phyloP scores from a whole-genome alignment of 2,329 filamentous ascomycete species.

The Ceratocystis cubensis region DNA sequence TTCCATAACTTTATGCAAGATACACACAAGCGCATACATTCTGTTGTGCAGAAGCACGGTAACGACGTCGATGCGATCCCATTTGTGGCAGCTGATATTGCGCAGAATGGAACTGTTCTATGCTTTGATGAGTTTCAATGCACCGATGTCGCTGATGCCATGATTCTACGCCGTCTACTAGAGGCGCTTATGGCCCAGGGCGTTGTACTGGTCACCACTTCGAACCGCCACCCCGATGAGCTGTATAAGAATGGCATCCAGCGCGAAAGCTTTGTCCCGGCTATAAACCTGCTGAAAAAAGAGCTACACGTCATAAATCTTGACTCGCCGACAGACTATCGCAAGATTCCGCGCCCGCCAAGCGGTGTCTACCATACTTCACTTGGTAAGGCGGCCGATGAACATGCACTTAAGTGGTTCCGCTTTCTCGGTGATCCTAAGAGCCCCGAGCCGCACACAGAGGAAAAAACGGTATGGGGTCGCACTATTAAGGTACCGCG shows the following conservation, averaged over 20 bases:
- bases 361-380: constrained; percentile 90
- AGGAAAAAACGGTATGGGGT: constrained; percentile 81
- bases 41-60: constrained; percentile 77
- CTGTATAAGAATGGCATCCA: constrained; percentile 98
- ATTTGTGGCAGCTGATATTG: constrained; percentile 89
- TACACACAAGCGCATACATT: constrained; percentile 80
- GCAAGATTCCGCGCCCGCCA: constrained; percentile 85
- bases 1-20: constrained; percentile 99
- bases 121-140: constrained; percentile 99
- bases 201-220: constrained; percentile 91
- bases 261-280: constrained; percentile 85
- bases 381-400: constrained; percentile 61
- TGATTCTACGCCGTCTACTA: constrained; percentile 82
- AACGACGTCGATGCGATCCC: constrained; percentile 83
- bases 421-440: constrained; percentile 78
- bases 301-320: constrained; percentile 84
- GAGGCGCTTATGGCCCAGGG: constrained; percentile 91
- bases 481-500: constrained; percentile 75
- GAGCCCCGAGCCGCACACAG: constrained; percentile 59
- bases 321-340: constrained; percentile 90
- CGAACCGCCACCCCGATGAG: constrained; percentile 90
- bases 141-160: constrained; percentile 94
- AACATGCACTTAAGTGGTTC: constrained; percentile 92
- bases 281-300: constrained; percentile 79
- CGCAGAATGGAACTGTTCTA: constrained; percentile 67